phyloP scores from a whole-genome alignment of 768 basidiomycete genomes.

The Hericium rajendrae region DNA sequence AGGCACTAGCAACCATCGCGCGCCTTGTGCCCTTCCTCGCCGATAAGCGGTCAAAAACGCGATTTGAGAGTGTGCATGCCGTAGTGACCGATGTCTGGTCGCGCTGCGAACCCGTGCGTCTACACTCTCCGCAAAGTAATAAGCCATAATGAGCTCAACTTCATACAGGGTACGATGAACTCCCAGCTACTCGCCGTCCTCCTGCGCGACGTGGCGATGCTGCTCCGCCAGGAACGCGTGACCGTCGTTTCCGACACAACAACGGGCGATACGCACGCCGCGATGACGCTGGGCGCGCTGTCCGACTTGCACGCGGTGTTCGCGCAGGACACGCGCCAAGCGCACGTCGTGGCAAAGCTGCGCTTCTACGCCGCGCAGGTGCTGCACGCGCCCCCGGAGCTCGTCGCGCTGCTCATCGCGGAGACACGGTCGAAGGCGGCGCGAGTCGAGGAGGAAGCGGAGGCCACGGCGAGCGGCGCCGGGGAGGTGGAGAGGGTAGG shows the following conservation, averaged over 20 bases:
- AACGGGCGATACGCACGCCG: conserved; percentile 27
- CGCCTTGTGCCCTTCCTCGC: conserved; percentile 55
- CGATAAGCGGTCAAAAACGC: conserved; percentile 47
- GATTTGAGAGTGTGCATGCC: conserved; percentile 39
- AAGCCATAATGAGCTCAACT: neutral
- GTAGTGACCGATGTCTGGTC: conserved; percentile 62
- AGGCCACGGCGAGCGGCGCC: too few species aligned
- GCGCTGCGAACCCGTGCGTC: conserved; percentile 43
- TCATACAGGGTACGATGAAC: conserved; percentile 19
- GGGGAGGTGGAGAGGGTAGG: too few species aligned
- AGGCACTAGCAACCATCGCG: conserved; percentile 39
- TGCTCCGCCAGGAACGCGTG: conserved; percentile 41
- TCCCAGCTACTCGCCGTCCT: conserved; percentile 41
- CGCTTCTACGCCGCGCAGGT: conserved; percentile 62
- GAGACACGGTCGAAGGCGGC: neutral
- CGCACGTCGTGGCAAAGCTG: conserved; percentile 44
- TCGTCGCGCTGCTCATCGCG: neutral
- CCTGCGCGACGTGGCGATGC: conserved; percentile 40
- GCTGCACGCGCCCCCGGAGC: neutral
- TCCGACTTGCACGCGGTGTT: conserved; percentile 47
- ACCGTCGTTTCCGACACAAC: conserved; percentile 13
- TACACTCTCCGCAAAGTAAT: neutral
- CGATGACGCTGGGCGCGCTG: conserved; percentile 37
- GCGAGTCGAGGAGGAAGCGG: neutral
- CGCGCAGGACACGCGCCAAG: conserved; percentile 18